These are phyloP conservation scores for Sporothrix protearum DNA, from an alignment of 2,329 filamentous ascomycete genomes.

Conservation along the genomic window DNA sequence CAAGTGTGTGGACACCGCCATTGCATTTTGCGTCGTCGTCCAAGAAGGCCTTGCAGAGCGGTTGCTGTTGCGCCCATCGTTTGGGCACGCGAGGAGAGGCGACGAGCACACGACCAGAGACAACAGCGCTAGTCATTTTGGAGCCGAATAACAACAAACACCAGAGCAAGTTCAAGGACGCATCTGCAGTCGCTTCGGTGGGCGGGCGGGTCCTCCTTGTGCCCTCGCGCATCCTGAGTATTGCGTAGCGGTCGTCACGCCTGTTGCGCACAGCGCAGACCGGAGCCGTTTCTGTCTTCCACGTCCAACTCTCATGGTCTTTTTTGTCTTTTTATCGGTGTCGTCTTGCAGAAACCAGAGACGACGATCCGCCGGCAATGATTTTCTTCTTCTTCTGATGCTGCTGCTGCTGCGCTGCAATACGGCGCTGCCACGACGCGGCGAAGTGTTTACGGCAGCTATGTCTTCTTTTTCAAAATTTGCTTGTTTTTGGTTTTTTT, in stretches of 20 bases:
- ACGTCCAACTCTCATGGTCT: not conserved
- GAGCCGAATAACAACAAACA: not conserved
- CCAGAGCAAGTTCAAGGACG: not conserved
- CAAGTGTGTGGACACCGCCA: not conserved
- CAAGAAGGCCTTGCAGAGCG: not conserved
- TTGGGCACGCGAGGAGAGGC: not conserved
- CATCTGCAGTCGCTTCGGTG: not conserved
- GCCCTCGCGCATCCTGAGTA: too few species aligned
- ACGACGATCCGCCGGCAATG: not conserved
- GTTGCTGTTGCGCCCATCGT: not conserved
- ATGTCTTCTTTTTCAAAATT: not conserved
- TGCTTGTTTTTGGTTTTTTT: too few species aligned
- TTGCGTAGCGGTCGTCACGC: slow-evolving; percentile 4
- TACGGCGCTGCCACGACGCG: not conserved
- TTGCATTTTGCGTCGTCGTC: not conserved
- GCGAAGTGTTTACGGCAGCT: not conserved
- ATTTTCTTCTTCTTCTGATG: not conserved
- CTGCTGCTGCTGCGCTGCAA: too few species aligned
- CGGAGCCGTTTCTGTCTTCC: not conserved
- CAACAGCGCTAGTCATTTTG: not conserved
- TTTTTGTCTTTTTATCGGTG: not conserved
- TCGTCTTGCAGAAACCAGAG: not conserved
- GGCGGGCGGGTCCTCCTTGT: not conserved
- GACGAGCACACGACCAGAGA: not conserved
- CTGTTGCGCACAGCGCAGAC: not conserved